These are phyloP conservation scores for Myriosclerotinia curreyana DNA, from an alignment of 2,329 filamentous ascomycete genomes.

Conservation along the genomic window DNA sequence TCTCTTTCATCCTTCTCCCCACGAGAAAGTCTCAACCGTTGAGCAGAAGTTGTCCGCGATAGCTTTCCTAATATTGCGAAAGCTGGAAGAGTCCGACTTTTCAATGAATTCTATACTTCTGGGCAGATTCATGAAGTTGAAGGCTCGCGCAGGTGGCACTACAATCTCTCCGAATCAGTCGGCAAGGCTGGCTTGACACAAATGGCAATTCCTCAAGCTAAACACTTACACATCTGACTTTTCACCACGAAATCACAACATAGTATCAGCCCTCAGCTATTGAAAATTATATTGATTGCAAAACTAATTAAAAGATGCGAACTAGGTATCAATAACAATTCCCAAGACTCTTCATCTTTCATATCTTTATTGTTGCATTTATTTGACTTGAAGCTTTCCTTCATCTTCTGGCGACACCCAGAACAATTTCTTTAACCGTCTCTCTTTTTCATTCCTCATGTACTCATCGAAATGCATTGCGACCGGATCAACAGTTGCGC, in stretches of 20 bases:
- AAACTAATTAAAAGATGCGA: neutral
- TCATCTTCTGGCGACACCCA: conserved; percentile 23
- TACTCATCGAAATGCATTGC: conserved; percentile 28
- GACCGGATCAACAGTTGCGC: conserved; percentile 26
- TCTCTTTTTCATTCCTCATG: conserved; percentile 29
- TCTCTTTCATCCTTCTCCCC: too few species aligned
- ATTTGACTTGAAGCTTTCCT: conserved; percentile 7
- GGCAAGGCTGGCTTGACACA: too few species aligned
- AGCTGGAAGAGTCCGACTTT: neutral
- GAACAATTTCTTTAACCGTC: conserved; percentile 30
- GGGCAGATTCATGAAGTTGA: fast-evolving
- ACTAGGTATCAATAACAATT: neutral
- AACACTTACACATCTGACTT: neutral
- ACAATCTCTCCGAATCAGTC: neutral
- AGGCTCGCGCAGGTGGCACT: neutral
- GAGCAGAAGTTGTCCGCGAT: neutral
- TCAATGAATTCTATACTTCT: neutral
- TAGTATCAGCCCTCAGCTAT: too few species aligned
- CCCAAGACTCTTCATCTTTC: neutral
- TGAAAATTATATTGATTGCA: neutral
- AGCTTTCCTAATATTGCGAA: neutral
- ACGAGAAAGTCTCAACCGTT: neutral
- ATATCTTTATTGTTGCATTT: conserved; percentile 11
- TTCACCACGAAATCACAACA: neutral
- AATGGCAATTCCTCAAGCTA: neutral